Conservation (phyloP, 2,329 filamentous ascomycete genomes). For the Neonectria faginata region DNA sequence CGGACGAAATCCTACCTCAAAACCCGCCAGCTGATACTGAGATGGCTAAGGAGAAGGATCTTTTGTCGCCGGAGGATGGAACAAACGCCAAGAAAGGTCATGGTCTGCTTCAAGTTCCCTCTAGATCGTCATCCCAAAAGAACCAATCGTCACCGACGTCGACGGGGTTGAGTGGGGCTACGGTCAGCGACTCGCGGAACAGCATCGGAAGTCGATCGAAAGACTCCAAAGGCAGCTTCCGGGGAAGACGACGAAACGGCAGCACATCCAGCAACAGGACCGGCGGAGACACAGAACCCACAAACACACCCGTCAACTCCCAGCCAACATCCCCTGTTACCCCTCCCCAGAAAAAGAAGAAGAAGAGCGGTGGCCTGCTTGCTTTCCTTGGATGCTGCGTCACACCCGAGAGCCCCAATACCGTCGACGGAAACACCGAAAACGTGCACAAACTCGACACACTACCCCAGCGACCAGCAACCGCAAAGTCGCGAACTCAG, state of each 20-base stretch:
- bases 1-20: constrained; percentile 51
- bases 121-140: constrained; percentile 71
- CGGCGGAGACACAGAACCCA: constrained; percentile 64
- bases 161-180: constrained; percentile 70
- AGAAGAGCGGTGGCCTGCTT: constrained; percentile 66
- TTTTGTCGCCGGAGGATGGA: constrained; percentile 56
- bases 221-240: constrained; percentile 73
- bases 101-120: constrained; percentile 68
- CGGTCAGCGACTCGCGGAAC: constrained; percentile 68
- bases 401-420: constrained; percentile 69
- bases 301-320: constrained; percentile 61
- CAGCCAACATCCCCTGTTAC: constrained; percentile 64
- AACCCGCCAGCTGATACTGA: constrained; percentile 51
- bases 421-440: constrained; percentile 64
- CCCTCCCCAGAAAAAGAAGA: constrained; percentile 66
- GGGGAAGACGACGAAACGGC: constrained; percentile 72
- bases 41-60: constrained; percentile 58
- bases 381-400: constrained; percentile 76
- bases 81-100: constrained; percentile 61
- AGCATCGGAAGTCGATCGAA: constrained; percentile 74
- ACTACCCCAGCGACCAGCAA: constrained; percentile 65
- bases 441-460: constrained; percentile 70
- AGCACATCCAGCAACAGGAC: constrained; percentile 75
- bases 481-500: constrained; percentile 64
- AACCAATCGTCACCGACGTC: constrained; percentile 70